Evolutionary conservation across 1,139 yeast species (phyloP).

Genomic region (Debaryomycetaceae sp.): DNA sequence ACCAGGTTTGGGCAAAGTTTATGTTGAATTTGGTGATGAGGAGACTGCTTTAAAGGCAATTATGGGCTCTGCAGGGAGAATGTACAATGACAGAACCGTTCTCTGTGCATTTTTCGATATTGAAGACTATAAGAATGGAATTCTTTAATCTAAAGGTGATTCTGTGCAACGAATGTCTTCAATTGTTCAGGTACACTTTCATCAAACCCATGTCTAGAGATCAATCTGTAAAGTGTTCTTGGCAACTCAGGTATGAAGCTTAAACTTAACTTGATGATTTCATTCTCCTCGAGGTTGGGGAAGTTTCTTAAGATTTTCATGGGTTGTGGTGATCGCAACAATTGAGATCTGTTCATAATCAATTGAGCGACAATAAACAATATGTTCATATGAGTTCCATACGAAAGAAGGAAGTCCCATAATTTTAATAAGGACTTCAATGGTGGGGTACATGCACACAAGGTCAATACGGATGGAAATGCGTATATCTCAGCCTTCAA

Average conservation of each 20-base stretch:
- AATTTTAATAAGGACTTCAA: conserved; percentile 67
- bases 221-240: conserved; percentile 58
- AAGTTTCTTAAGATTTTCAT: conserved; percentile 72
- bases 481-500: conserved; percentile 84
- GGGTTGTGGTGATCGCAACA: conserved; percentile 61
- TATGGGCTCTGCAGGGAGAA: conserved; percentile 61
- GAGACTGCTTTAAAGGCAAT: conserved; percentile 58
- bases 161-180: conserved; percentile 19
- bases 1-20: conserved; percentile 71
- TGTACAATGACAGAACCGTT: conserved; percentile 67
- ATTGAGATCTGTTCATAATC: conserved; percentile 59
- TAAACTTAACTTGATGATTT: conserved; percentile 72
- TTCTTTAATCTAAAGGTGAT: conserved; percentile 13
- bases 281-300: conserved; percentile 70
- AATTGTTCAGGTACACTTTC: conserved; percentile 39
- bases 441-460: conserved; percentile 91
- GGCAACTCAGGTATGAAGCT: conserved; percentile 82
- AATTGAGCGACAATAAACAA: conserved; percentile 83
- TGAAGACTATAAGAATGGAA: conserved; percentile 44
- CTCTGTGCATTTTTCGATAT: conserved; percentile 63
- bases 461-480: conserved; percentile 80
- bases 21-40: conserved; percentile 56
- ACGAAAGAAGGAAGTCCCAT: conserved; percentile 92
- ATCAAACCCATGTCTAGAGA: conserved; percentile 73
- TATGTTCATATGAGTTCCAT: conserved; percentile 86